phyloP scores from a whole-genome alignment of 805 yeast genomes.

The Saturnispora quitensis region DNA sequence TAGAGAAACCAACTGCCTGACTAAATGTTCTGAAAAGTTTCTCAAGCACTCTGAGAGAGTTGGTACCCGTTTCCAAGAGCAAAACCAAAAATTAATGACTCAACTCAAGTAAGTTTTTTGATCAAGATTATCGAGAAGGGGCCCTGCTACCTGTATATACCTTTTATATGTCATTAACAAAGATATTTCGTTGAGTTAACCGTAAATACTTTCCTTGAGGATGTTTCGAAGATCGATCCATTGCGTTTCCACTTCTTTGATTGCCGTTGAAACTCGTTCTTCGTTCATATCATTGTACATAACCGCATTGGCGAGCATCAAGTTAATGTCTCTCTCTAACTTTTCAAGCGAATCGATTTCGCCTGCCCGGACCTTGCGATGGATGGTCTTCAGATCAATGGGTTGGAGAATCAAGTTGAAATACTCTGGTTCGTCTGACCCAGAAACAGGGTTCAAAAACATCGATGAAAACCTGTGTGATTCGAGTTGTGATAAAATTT shows the following conservation, averaged over 20 bases:
- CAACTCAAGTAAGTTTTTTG: conserved; percentile 34
- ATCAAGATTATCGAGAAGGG: not conserved
- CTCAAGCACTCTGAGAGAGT: conserved; percentile 97
- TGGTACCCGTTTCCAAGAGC: conserved; percentile 98
- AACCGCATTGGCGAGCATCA: conserved; percentile 77
- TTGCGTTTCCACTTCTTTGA: conserved; percentile 64
- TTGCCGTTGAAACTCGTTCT: conserved; percentile 51
- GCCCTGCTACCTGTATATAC: conserved; percentile 2
- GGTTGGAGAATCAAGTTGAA: conserved; percentile 53
- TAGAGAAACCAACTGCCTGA: conserved; percentile 79
- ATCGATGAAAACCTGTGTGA: conserved; percentile 69
- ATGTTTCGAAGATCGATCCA: conserved; percentile 46
- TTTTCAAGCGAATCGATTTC: conserved; percentile 40
- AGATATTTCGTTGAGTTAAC: not conserved
- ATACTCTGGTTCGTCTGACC: conserved; percentile 62
- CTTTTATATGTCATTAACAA: not conserved
- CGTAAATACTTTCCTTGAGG: conserved; percentile 38
- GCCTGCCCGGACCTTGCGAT: conserved; percentile 48
- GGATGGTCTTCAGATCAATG: conserved; percentile 57
- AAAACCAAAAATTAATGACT: conserved; percentile 70
- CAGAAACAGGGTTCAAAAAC: conserved; percentile 60
- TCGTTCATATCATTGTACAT: conserved; percentile 63
- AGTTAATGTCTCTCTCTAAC: conserved; percentile 57
- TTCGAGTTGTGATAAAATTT: conserved; percentile 53
- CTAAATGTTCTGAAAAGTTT: conserved; percentile 94